phyloP scores from a whole-genome alignment of 2,329 filamentous ascomycete genomes.

The Stagonosporopsis tanaceti region DNA sequence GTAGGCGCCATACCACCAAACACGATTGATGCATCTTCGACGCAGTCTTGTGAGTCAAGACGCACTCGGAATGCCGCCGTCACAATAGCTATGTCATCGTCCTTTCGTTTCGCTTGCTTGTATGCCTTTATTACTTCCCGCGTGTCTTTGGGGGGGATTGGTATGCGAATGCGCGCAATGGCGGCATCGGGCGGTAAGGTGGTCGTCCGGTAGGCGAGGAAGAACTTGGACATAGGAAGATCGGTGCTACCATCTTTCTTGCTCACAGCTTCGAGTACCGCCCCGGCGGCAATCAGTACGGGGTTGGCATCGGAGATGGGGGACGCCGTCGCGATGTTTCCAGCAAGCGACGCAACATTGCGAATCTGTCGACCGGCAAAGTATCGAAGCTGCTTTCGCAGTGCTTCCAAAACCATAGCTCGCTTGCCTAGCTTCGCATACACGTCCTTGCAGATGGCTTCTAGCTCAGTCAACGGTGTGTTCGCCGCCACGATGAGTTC shows the following conservation, averaged over 20 bases:
- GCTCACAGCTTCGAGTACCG: constrained; percentile 77
- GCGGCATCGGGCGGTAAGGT: constrained; percentile 80
- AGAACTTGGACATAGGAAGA: constrained; percentile 81
- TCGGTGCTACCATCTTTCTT: constrained; percentile 67
- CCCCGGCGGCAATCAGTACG: constrained; percentile 84
- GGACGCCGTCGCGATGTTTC: constrained; percentile 90
- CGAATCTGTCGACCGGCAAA: constrained; percentile 94
- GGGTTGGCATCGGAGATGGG: constrained; percentile 96
- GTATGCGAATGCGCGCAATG: constrained; percentile 83
- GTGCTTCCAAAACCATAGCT: constrained; percentile 57
- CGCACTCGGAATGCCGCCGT: constrained; percentile 82
- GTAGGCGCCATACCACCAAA: constrained; percentile 95
- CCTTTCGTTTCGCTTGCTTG: constrained; percentile 95
- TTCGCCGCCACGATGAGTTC: constrained; percentile 85
- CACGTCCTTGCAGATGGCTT: constrained; percentile 80
- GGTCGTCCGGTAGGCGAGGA: constrained; percentile 86
- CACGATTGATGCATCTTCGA: constrained; percentile 78
- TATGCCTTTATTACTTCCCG: constrained; percentile 87
- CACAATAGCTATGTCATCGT: constrained; percentile 97
- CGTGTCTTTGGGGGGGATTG: constrained; percentile 68
- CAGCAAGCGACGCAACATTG: constrained; percentile 92
- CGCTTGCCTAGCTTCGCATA: constrained; percentile 56
- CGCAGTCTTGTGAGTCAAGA: constrained; percentile 70
- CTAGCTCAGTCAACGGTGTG: constrained; percentile 87
- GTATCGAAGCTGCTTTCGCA: constrained; percentile 94